These are phyloP conservation scores for Vanderwaltozyma yarrowii DNA, from an alignment of 805 yeast species.

Conservation along the genomic window DNA sequence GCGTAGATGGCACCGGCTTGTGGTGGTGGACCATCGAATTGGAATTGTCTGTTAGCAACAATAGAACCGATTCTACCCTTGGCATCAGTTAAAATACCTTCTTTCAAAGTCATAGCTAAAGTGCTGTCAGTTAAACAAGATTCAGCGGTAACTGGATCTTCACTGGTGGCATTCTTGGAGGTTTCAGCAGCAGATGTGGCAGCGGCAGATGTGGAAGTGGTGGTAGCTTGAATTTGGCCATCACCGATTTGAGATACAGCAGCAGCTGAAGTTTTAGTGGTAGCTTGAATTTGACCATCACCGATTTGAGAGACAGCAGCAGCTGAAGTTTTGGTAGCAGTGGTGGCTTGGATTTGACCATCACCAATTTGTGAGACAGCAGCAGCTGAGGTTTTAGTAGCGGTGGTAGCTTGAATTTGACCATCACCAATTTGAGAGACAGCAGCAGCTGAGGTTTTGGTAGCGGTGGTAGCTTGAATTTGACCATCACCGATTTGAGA, in stretches of 20 bases:
- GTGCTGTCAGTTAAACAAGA: conserved; percentile 29
- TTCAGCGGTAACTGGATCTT: conserved; percentile 6
- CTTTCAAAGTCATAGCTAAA: conserved; percentile 41
- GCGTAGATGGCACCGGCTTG: conserved; percentile 61
- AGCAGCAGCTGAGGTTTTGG: conserved; percentile 26
- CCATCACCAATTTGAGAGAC: conserved; percentile 32
- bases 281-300: conserved; percentile 34
- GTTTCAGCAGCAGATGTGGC: conserved; percentile 11
- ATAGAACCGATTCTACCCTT: conserved; percentile 59
- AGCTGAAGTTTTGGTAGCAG: conserved; percentile 22
- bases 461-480: conserved; percentile 25
- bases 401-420: conserved; percentile 28
- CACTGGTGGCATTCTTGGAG: conserved; percentile 18
- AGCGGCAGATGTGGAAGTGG: conserved; percentile 18
- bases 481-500: conserved; percentile 33
- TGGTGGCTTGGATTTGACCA: conserved; percentile 30
- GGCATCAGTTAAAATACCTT: conserved; percentile 42
- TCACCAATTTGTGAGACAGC: conserved; percentile 18
- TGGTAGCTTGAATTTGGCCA: conserved; percentile 31
- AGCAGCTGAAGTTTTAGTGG: conserved; percentile 25
- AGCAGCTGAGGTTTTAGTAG: conserved; percentile 26
- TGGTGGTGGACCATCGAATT: conserved; percentile 71
- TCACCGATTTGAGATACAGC: conserved; percentile 35
- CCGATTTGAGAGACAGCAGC: conserved; percentile 38
- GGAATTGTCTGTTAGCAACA: conserved; percentile 68